Evolutionary conservation across 2,329 filamentous ascomycete species (phyloP), one percentile per base, ranked within the genome.

Genomic region (Alternaria alternata): DNA sequence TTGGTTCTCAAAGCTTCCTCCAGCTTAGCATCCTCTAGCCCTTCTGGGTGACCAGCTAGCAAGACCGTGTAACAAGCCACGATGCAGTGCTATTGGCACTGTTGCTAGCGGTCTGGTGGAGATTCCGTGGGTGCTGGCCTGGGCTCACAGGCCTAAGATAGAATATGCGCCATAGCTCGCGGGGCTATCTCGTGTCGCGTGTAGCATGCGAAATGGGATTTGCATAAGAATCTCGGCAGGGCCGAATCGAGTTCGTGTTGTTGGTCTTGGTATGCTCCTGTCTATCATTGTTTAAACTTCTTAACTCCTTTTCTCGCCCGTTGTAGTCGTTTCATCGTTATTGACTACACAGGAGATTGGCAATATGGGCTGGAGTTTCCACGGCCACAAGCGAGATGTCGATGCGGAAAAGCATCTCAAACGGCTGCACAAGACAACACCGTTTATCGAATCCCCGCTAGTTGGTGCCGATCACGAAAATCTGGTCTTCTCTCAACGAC

Each of bases 401-500:
- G 75, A 78, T 59, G 62, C 66, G n/a, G 74, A 77, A 66, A 77
- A 73, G 63, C 75, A 77, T 63, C 67, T 77, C 32, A 75, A 67
- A 53, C 68, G 73, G 30, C 52, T 76, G 42, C 76, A 79, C 66
- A 73, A 73, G 46, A 74, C 69, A 16, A 70, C 72, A 7, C 74
- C 76, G 3, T 71, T 69, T 47, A 75, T 78, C 48, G 76, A 77
- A 58, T 73, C 72, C 20, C 77, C 76, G 20, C 67, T 79, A 22
- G 64, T 61, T 7, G 77, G 77, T 36, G 77, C 77, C 58, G 75
- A 79, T 51, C 68, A 74, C 44, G 68, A 77, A 41, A 58, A 69
- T 3, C 72, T 77, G 39, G 74, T 78, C 48, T 79, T 79, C 54
- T 73, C 71, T 24, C 77, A 79, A 62, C 68, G 77, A 9, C 75